Evolutionary conservation across 352 stramenopile species (phyloP).

Genomic region (Phytophthora nicotianae): DNA sequence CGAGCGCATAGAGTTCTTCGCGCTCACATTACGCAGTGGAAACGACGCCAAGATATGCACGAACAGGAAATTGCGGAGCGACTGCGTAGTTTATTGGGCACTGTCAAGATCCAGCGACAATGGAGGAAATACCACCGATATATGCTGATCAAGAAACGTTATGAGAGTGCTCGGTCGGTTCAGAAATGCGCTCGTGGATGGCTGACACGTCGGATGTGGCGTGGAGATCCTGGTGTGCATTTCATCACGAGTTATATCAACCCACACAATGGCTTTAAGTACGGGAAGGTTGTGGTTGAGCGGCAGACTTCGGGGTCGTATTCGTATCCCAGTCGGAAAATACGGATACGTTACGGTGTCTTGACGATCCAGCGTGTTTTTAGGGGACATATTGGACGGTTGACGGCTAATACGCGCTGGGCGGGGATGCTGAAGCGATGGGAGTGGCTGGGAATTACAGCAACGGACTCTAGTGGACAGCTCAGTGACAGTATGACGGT

Average conservation of each 20-base stretch:
- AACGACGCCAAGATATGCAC: conserved; percentile 34
- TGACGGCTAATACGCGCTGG: conserved; percentile 68
- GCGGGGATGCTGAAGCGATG: conserved; percentile 70
- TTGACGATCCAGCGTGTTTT: conserved; percentile 60
- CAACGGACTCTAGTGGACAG: conserved; percentile 30
- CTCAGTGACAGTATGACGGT: conserved; percentile 63
- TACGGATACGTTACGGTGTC: conserved; percentile 45
- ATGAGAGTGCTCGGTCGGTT: conserved; percentile 50
- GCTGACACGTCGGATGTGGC: conserved; percentile 72
- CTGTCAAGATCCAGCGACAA: conserved; percentile 65
- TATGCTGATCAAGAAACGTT: conserved; percentile 51
- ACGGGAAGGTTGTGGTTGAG: conserved; percentile 51
- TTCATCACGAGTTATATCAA: conserved; percentile 50
- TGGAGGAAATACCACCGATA: conserved; percentile 61
- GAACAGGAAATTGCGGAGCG: conserved; percentile 35
- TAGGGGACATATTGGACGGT: conserved; percentile 54
- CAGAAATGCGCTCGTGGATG: conserved; percentile 66
- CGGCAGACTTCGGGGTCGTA: conserved; percentile 54
- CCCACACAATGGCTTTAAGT: conserved; percentile 46
- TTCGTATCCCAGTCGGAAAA: conserved; percentile 45
- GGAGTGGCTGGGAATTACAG: conserved; percentile 69
- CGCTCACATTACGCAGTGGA: conserved; percentile 48
- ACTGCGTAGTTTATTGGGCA: conserved; percentile 52
- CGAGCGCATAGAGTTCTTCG: conserved; percentile 59
- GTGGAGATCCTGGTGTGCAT: conserved; percentile 56